Percentiles rank a stretch among this genome's conserved stretches.
These are phyloP conservation scores for Gnomoniopsis smithogilvyi DNA, from an alignment of 2,329 filamentous ascomycete species.

Conservation along the genomic window DNA sequence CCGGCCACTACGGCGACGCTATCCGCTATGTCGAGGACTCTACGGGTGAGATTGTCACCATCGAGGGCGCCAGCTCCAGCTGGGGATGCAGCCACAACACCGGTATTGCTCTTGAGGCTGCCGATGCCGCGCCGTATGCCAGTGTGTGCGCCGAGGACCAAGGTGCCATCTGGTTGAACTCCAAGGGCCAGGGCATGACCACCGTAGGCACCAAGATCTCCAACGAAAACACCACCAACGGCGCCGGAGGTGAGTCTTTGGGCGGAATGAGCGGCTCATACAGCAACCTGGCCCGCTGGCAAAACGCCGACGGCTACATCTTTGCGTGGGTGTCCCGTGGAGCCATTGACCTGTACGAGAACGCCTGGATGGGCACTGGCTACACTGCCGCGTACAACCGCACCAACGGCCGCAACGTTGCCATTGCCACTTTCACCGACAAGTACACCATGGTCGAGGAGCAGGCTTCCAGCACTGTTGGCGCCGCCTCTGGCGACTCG, in stretches of 20 bases:
- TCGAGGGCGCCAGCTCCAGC: constrained; percentile 49
- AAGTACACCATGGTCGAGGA: constrained; percentile 54
- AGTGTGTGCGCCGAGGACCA: constrained; percentile 61
- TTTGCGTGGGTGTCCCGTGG: constrained; percentile 62
- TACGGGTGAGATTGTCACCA: constrained; percentile 46
- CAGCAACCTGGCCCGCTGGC: constrained; percentile 52
- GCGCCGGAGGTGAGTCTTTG: constrained; percentile 55
- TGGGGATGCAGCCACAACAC: constrained; percentile 66
- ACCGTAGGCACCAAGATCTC: constrained; percentile 54
- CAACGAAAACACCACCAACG: constrained; percentile 61
- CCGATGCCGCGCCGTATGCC: constrained; percentile 55
- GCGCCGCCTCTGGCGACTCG: constrained; percentile 48
- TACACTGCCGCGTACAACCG: constrained; percentile 51
- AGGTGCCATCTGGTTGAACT: constrained; percentile 63
- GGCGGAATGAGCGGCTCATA: constrained; percentile 64
- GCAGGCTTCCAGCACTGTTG: constrained; percentile 52
- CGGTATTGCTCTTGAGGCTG: constrained; percentile 60
- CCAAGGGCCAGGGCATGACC: constrained; percentile 53
- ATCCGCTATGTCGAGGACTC: constrained; percentile 42
- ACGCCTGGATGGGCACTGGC: constrained; percentile 55
- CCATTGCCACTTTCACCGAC: constrained; percentile 53
- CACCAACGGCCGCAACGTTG: constrained; percentile 57
- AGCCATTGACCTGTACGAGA: constrained; percentile 49
- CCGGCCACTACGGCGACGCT: constrained; percentile 57
- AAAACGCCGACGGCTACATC: constrained; percentile 50